These are phyloP conservation scores for Pestalotiopsis sp. DNA, from an alignment of 2,329 filamentous ascomycete genomes.

Conservation along the genomic window DNA sequence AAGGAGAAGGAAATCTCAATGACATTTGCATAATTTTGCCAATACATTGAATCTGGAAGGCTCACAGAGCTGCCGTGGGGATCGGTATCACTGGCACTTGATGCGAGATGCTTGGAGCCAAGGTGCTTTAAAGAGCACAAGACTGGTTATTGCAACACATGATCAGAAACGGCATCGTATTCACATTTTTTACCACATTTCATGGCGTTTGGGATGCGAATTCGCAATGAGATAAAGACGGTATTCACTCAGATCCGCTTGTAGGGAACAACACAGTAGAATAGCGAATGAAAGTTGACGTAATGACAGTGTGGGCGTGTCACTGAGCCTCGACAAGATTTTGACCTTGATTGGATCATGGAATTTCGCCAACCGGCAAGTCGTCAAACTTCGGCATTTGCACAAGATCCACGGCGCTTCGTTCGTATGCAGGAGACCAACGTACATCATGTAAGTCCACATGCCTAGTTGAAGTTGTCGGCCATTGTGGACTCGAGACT, in stretches of 20 bases:
- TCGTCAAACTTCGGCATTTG: not conserved
- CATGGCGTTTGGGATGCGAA: not conserved
- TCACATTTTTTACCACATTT: not conserved
- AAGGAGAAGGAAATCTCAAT: slow-evolving; percentile 75
- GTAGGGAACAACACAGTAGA: not conserved
- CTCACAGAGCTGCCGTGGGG: not conserved
- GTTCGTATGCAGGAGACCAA: not conserved
- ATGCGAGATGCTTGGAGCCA: not conserved
- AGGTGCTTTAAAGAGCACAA: not conserved
- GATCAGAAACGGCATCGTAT: not conserved
- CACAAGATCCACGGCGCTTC: not conserved
- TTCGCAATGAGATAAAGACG: not conserved
- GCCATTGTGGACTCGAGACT: not conserved
- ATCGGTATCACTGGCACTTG: not conserved
- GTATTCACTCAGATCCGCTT: not conserved
- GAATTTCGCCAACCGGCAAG: not conserved
- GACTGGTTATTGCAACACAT: not conserved
- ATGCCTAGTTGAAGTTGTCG: not conserved
- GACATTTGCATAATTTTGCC: slow-evolving; percentile 68
- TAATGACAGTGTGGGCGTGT: not conserved
- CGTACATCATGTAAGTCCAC: not conserved
- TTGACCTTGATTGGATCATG: not conserved
- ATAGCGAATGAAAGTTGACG: not conserved
- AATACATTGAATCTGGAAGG: not conserved
- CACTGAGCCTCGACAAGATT: not conserved